Evolutionary conservation across 805 yeast species (phyloP).

Genomic region (Komagataella pastoris): DNA sequence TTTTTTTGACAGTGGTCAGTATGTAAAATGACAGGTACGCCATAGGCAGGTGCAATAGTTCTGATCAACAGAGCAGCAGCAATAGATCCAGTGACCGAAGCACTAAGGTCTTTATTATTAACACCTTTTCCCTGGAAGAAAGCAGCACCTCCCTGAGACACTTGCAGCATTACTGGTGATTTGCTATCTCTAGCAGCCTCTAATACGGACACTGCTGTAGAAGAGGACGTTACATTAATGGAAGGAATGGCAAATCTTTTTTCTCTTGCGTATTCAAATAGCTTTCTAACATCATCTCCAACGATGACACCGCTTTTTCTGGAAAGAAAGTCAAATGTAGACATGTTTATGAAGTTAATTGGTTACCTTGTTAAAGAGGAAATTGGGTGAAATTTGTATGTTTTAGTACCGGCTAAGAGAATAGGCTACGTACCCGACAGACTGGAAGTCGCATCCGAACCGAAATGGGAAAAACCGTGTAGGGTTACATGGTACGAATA

Average conservation of each 20-base stretch:
- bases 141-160: slow-evolving; percentile 99
- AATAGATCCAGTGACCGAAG: slow-evolving; percentile 87
- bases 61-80: slow-evolving; percentile 98
- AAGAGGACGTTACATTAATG: slow-evolving; percentile 94
- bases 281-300: slow-evolving; percentile 87
- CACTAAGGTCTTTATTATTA: slow-evolving; percentile 82
- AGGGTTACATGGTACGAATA: background rate
- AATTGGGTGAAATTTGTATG: background rate
- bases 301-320: slow-evolving; percentile 97
- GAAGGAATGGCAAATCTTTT: slow-evolving; percentile 97
- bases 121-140: slow-evolving; percentile 99
- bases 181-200: slow-evolving; percentile 94
- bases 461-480: background rate
- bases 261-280: slow-evolving; percentile 87
- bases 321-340: slow-evolving; percentile 29
- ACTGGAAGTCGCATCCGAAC: background rate
- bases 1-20: slow-evolving; percentile 99
- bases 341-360: background rate
- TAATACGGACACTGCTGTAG: slow-evolving; percentile 92
- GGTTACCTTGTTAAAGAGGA: background rate
- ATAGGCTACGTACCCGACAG: background rate
- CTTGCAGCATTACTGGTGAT: slow-evolving; percentile 92
- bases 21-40: slow-evolving; percentile 93
- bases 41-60: slow-evolving; percentile 91
- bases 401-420: background rate